phyloP scores from a whole-genome alignment of 345 rosid species.

The Acer negundo region DNA sequence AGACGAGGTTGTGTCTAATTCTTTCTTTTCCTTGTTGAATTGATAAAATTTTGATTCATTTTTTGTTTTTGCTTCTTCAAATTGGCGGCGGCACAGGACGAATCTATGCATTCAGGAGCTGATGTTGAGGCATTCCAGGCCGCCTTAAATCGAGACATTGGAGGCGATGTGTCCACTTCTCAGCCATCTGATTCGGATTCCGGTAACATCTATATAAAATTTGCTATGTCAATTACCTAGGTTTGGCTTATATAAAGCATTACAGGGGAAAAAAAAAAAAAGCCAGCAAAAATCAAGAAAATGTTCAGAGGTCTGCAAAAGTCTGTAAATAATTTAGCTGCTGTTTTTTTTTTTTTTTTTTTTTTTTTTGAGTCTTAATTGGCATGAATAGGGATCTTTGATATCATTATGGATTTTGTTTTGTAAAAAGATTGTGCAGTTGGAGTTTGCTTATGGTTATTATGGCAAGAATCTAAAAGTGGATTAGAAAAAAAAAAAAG shows the following conservation, averaged over 20 bases:
- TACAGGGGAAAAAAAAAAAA: too few relatives aligned
- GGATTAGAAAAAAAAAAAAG: background rate
- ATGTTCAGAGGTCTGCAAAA: background rate
- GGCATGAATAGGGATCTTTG: background rate
- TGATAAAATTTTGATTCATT: background rate
- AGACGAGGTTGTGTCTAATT: constrained; percentile 65
- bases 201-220: constrained; percentile 23
- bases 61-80: background rate
- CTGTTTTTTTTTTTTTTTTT: background rate
- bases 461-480: background rate
- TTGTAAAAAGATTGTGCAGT: background rate
- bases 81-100: constrained; percentile 52
- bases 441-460: constrained; percentile 9
- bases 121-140: constrained; percentile 96
- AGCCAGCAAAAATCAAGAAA: background rate
- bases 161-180: constrained; percentile 60
- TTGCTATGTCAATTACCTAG: too few relatives aligned
- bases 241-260: too few relatives aligned
- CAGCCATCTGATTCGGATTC: constrained; percentile 50
- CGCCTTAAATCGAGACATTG: constrained; percentile 84
- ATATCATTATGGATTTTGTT: background rate
- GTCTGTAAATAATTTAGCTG: background rate
- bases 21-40: background rate
- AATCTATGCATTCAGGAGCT: constrained; percentile 95
- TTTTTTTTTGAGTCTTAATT: background rate